Evolutionary conservation across 805 yeast genomes (phyloP).

Genomic region (Komagataella ulmi): DNA sequence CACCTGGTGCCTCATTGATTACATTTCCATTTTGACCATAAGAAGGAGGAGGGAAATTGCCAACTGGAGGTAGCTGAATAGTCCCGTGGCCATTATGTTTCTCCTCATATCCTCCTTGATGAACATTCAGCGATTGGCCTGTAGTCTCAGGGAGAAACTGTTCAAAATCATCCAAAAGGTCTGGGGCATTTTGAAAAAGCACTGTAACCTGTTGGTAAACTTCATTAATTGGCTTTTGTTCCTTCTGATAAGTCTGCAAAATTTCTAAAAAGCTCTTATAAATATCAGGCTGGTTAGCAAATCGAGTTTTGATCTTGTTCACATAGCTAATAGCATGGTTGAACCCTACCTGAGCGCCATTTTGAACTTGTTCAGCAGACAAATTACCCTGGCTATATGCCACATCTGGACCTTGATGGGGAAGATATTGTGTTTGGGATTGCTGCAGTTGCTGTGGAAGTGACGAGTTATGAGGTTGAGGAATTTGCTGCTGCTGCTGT

Average conservation of each 20-base stretch:
- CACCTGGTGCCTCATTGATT: constrained; percentile 6
- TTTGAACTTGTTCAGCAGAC: constrained; percentile 11
- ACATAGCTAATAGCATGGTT: constrained; percentile 95
- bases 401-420: constrained; percentile 4
- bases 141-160: constrained; percentile 84
- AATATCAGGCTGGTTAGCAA: constrained; percentile 87
- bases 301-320: constrained; percentile 88
- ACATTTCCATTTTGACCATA: constrained; percentile 11
- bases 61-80: constrained; percentile 75
- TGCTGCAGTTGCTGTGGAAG: constrained; percentile 3
- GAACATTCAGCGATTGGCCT: constrained; percentile 20
- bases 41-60: constrained; percentile 67
- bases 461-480: constrained; percentile 1
- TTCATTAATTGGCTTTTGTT: constrained; percentile 88
- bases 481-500: constrained; percentile 5
- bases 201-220: constrained; percentile 89
- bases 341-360: constrained; percentile 74
- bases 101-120: constrained; percentile 10
- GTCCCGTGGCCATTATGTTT: constrained; percentile 7
- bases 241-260: constrained; percentile 91
- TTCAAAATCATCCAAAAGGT: constrained; percentile 85
- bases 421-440: neutral
- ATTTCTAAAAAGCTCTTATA: constrained; percentile 92
- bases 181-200: constrained; percentile 87
- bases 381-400: constrained; percentile 3